Base-by-base conservation (phyloP, 2,329 filamentous ascomycete species). In the Alternaria burnsii region DNA sequence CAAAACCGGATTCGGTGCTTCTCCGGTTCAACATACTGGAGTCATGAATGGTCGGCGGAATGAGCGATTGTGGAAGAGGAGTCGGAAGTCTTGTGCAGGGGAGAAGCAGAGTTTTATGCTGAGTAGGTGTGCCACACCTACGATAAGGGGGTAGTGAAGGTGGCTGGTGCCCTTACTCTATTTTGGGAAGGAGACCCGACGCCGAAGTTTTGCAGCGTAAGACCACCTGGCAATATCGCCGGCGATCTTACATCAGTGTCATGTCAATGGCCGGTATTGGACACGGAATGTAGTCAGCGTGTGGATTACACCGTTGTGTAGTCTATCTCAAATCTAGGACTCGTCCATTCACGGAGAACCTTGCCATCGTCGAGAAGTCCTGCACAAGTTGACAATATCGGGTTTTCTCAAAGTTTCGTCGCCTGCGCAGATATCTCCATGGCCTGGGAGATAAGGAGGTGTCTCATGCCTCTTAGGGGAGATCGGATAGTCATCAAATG, bases 231-330 rank as follows among this genome's bases (percentile, higher is more conserved):
- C 38, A 41, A 22, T 12, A 6, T 20, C 5, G 14, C 18, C 11
- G 18, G 18, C 18, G 38, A 22, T 41, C 18, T 12, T 22, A 12
- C 5, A 12, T 22, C 18, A 22, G 9, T 22, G 5, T 22, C 10
- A 11, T 11, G 5, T 41, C 10, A 22, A 41, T 30, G 11, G 5
- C 2, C 28, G 28, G 0, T 30, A 30, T 0, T 30, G 28, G 0
- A 1, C 5, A 1, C 3, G 1, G 5, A 3, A 30, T 11, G 11
- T 1, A 30, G 28, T 10, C 0, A 12, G 28, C 11, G 1, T 30
- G 87, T 91, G 0, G 24, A 26, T 26, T 26, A 26, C 24, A 0
- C 2, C 1, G 24, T 26, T 26, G 7, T 7, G 2, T 26, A 26
- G 24, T 26, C 24, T 26, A 26, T 26, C 6, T 26, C 24, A 26